A percentile compares a stretch with the other conserved stretches of the same genome.
Evolutionary conservation across 805 yeast genomes (phyloP).

Genomic region (Saccharomyces kudriavzevii): DNA sequence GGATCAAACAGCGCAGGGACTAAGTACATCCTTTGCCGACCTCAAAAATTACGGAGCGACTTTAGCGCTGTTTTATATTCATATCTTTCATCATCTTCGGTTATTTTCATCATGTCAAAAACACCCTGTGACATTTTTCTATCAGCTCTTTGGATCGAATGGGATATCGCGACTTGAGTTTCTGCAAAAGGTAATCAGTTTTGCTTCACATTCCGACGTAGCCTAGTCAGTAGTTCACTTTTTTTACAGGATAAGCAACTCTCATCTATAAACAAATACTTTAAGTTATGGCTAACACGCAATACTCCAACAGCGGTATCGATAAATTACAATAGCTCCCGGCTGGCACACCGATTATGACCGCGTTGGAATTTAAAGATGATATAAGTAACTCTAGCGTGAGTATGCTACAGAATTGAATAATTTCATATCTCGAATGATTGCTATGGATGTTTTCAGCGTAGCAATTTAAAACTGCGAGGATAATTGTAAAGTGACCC

Average conservation of each 20-base stretch:
- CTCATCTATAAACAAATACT: slow-evolving; percentile 17
- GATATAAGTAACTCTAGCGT: slow-evolving; percentile 9
- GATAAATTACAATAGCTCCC: slow-evolving; percentile 8
- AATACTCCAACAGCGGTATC: slow-evolving; percentile 6
- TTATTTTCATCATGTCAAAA: slow-evolving; percentile 15
- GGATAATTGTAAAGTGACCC: slow-evolving; percentile 13
- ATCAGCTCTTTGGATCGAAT: slow-evolving; percentile 17
- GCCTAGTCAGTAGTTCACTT: slow-evolving; percentile 8
- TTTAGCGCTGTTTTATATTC: slow-evolving; percentile 16
- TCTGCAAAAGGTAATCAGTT: slow-evolving; percentile 16
- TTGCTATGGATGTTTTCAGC: slow-evolving; percentile 8
- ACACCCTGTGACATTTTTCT: slow-evolving; percentile 15
- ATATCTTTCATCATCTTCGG: slow-evolving; percentile 17
- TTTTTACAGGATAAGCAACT: slow-evolving; percentile 8
- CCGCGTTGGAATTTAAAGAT: slow-evolving; percentile 11
- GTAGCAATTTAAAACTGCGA: slow-evolving; percentile 14
- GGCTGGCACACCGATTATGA: slow-evolving; percentile 11
- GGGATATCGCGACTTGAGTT: slow-evolving; percentile 18
- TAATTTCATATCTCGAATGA: slow-evolving; percentile 10
- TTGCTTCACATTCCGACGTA: slow-evolving; percentile 9
- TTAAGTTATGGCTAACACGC: slow-evolving; percentile 2
- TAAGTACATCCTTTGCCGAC: slow-evolving; percentile 11
- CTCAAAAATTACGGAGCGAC: slow-evolving; percentile 15
- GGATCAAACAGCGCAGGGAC: slow-evolving; percentile 16
- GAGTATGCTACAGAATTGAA: slow-evolving; percentile 11